A percentile compares a stretch with the other conserved stretches of the same genome.
Conservation (phyloP, 257 asterid species). For the Cordia subcordata region DNA sequence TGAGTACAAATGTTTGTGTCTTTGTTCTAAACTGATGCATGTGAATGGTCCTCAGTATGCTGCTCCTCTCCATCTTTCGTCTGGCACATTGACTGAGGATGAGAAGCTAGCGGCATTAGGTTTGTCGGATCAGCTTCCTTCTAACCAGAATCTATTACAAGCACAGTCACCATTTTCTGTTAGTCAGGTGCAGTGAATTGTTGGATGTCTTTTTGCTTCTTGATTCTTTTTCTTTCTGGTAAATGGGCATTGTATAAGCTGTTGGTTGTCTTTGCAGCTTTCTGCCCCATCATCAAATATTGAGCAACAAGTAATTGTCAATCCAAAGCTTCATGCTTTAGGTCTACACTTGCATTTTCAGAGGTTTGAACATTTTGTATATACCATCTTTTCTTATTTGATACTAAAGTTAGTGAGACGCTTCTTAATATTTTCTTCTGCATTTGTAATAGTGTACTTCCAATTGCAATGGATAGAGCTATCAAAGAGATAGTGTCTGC, state of each 20-base stretch:
- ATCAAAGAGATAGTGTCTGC: slow-evolving; percentile 86
- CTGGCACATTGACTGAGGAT: slow-evolving; percentile 69
- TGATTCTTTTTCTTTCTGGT: neutral
- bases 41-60: slow-evolving; percentile 49
- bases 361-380: slow-evolving; percentile 42
- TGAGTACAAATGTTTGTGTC: neutral
- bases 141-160: slow-evolving; percentile 59
- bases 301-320: slow-evolving; percentile 86
- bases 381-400: neutral
- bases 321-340: slow-evolving; percentile 60
- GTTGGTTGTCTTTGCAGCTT: slow-evolving; percentile 43
- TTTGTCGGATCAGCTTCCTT: slow-evolving; percentile 80
- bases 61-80: slow-evolving; percentile 55
- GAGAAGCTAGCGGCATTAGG: slow-evolving; percentile 73
- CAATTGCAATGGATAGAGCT: slow-evolving; percentile 90
- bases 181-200: slow-evolving; percentile 52
- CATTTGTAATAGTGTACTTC: slow-evolving; percentile 66
- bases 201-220: slow-evolving; percentile 11
- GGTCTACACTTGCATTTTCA: slow-evolving; percentile 83
- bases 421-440: neutral
- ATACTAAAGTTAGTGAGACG: neutral
- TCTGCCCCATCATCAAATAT: slow-evolving; percentile 69
- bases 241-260: slow-evolving; percentile 6
- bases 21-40: slow-evolving; percentile 12
- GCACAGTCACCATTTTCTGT: slow-evolving; percentile 66